phyloP scores from a whole-genome alignment of 768 basidiomycete genomes.

The Piloderma croceum region DNA sequence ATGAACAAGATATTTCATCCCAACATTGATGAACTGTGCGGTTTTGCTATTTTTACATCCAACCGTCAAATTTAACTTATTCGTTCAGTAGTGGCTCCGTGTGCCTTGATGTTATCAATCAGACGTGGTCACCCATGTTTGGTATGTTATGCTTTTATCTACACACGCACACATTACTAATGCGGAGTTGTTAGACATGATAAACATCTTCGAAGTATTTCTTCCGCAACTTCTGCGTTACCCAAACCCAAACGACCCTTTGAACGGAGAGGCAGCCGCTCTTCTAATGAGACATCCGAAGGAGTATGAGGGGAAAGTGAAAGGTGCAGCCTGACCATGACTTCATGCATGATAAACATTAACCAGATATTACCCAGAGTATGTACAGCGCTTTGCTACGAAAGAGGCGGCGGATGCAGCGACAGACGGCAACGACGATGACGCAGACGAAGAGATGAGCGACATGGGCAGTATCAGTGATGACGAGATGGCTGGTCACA shows the following conservation, averaged over 20 bases:
- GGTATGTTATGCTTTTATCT: constrained; percentile 46
- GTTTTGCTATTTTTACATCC: constrained; percentile 14
- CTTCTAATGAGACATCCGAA: constrained; percentile 96
- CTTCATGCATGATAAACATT: not conserved
- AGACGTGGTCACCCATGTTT: constrained; percentile 99
- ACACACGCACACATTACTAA: constrained; percentile 2
- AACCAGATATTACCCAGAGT: constrained; percentile 50
- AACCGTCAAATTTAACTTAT: constrained; percentile 4
- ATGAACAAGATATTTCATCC: constrained; percentile 99
- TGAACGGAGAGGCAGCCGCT: constrained; percentile 97
- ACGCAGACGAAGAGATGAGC: constrained; percentile 82
- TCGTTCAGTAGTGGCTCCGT: constrained; percentile 85
- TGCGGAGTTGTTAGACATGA: constrained; percentile 66
- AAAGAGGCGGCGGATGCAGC: constrained; percentile 83
- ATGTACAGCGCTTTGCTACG: constrained; percentile 92
- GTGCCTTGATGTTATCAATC: constrained; percentile 97
- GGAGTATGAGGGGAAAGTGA: constrained; percentile 91
- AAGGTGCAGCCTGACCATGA: constrained; percentile 46
- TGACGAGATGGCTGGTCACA: too few species aligned
- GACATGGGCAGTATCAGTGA: constrained; percentile 81
- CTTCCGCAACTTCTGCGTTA: constrained; percentile 95
- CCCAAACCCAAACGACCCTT: constrained; percentile 96
- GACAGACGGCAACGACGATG: constrained; percentile 54
- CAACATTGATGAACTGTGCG: constrained; percentile 97
- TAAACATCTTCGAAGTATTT: constrained; percentile 99